Evolutionary conservation across 148 eudicot species (phyloP).

Genomic region (Camellia granthamiana): DNA sequence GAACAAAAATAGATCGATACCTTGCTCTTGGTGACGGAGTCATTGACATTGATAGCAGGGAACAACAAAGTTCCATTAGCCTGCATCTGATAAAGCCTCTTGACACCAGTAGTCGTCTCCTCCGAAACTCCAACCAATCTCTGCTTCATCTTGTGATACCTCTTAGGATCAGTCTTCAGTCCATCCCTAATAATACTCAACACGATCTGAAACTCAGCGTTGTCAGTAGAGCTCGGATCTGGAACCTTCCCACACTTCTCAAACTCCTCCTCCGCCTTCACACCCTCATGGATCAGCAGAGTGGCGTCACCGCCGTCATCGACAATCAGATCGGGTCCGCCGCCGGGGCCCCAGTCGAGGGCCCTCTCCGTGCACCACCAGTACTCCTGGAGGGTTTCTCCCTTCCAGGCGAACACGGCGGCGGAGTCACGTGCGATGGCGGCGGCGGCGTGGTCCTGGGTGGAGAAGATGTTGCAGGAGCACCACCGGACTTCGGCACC

Average conservation of each 20-base stretch:
- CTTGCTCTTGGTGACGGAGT: slow-evolving; percentile 99
- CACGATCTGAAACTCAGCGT: slow-evolving; percentile 86
- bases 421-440: slow-evolving; percentile 92
- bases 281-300: slow-evolving; percentile 90
- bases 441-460: slow-evolving; percentile 96
- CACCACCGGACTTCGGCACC: slow-evolving; percentile 99
- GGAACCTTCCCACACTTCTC: slow-evolving; percentile 64
- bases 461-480: slow-evolving; percentile 98
- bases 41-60: slow-evolving; percentile 97
- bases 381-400: slow-evolving; percentile 95
- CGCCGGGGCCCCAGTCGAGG: slow-evolving; percentile 91
- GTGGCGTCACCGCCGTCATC: slow-evolving; percentile 98
- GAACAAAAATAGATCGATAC: slow-evolving; percentile 24
- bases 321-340: slow-evolving; percentile 92
- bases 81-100: slow-evolving; percentile 99
- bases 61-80: slow-evolving; percentile 67
- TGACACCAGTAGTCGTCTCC: slow-evolving; percentile 98
- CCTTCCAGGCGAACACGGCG: slow-evolving; percentile 98
- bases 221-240: slow-evolving; percentile 73
- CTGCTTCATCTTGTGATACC: slow-evolving; percentile 77
- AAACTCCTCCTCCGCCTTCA: slow-evolving; percentile 87
- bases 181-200: slow-evolving; percentile 68
- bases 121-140: slow-evolving; percentile 93
- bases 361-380: slow-evolving; percentile 99
- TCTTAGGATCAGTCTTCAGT: slow-evolving; percentile 71